These are phyloP conservation scores for Pseudoneurospora amorphoporcata DNA, from an alignment of 495 filamentous ascomycete genomes.

Conservation along the genomic window DNA sequence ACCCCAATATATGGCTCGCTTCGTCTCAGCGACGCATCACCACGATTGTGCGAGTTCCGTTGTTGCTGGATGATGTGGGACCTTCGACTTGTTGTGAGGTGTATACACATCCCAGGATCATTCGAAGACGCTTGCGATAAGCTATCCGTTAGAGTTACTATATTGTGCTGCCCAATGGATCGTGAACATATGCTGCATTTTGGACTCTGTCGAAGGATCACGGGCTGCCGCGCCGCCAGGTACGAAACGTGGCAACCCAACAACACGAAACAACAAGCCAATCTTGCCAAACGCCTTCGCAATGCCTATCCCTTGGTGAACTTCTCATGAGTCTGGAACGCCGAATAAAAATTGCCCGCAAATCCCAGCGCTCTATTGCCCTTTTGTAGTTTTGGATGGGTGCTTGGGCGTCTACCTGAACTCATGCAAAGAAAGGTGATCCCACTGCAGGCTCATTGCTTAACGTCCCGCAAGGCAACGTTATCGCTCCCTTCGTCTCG, in stretches of 20 bases:
- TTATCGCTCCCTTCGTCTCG: conserved; percentile 17
- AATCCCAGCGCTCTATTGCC: neutral
- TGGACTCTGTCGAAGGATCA: neutral
- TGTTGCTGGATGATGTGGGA: neutral
- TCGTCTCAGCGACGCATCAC: neutral
- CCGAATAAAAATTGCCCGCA: neutral
- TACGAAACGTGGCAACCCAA: neutral
- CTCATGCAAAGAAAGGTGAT: neutral
- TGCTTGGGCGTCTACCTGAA: neutral
- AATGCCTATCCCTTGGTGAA: neutral
- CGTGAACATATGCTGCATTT: neutral
- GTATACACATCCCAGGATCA: neutral
- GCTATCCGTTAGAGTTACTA: neutral
- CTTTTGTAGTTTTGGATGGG: neutral
- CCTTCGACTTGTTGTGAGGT: neutral
- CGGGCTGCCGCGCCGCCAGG: neutral
- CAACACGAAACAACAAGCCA: neutral
- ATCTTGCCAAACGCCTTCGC: neutral
- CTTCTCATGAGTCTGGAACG: neutral
- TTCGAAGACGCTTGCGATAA: neutral
- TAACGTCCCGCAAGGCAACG: conserved; percentile 10
- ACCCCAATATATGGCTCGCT: neutral
- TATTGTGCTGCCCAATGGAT: neutral
- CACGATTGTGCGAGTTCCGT: neutral
- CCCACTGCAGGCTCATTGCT: neutral